phyloP scores from a whole-genome alignment of 2,329 filamentous ascomycete species.

The Rhynchosporium graminicola region DNA sequence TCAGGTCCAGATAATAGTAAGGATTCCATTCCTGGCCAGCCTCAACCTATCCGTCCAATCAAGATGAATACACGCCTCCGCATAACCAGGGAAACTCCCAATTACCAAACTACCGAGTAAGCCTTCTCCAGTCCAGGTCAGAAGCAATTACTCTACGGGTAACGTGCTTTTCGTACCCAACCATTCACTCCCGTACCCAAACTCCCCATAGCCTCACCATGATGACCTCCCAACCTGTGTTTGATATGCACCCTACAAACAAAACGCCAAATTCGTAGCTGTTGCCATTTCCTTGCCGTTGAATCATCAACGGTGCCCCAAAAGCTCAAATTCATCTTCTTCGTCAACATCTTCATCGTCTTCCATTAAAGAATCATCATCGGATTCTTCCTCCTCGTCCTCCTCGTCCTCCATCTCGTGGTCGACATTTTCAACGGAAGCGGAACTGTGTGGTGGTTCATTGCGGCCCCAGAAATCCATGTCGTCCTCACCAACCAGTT shows the following conservation, averaged over 20 bases:
- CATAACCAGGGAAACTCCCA: background rate
- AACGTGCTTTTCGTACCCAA: background rate
- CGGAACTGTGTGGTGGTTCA: constrained; percentile 43
- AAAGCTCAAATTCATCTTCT: constrained; percentile 51
- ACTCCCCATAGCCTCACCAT: background rate
- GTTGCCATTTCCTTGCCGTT: constrained; percentile 6
- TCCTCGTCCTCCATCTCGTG: constrained; percentile 38
- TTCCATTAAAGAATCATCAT: constrained; percentile 44
- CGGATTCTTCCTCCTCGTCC: constrained; percentile 39
- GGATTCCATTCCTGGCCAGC: no score
- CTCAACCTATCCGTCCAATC: background rate
- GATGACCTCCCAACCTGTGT: constrained; percentile 7
- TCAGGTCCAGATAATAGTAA: background rate
- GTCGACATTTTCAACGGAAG: constrained; percentile 34
- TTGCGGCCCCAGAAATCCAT: constrained; percentile 51
- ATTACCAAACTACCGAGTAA: background rate
- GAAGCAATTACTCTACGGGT: background rate
- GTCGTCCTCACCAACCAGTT: constrained; percentile 51
- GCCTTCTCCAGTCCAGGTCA: background rate
- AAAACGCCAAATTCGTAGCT: background rate
- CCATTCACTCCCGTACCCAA: constrained; percentile 1
- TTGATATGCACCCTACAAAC: background rate
- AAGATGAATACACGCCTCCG: background rate
- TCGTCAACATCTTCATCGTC: constrained; percentile 47
- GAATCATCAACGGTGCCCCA: constrained; percentile 49